phyloP scores from a whole-genome alignment of 2,329 filamentous ascomycete genomes.

The Sclerotinia sclerotiorum region DNA sequence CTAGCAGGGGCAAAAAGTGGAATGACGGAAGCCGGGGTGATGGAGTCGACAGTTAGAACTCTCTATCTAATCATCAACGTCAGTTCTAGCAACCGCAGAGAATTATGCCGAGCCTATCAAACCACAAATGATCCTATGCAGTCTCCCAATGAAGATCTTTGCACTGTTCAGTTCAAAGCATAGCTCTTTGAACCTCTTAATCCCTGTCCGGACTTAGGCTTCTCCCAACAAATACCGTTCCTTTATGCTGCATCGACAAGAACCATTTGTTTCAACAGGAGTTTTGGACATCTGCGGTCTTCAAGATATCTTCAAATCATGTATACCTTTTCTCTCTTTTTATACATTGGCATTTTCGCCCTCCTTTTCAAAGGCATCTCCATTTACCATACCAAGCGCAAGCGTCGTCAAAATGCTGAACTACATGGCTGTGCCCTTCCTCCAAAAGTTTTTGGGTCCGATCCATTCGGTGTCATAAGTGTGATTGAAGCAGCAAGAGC shows the following conservation, averaged over 20 bases:
- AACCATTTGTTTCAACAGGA: not conserved
- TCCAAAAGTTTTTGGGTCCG: not conserved
- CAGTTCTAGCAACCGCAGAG: not conserved
- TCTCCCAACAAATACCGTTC: not conserved
- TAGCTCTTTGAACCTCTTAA: not conserved
- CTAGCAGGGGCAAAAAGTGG: too few species aligned
- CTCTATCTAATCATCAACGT: not conserved
- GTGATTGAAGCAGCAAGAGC: not conserved
- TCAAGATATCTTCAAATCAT: not conserved
- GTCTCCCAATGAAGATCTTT: not conserved
- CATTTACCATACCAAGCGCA: not conserved
- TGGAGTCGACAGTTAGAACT: too few species aligned
- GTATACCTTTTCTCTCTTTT: constrained; percentile 14
- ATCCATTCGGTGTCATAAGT: not conserved
- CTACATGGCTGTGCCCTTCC: not conserved
- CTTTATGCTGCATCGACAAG: not conserved
- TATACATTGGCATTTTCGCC: not conserved
- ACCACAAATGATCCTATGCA: not conserved
- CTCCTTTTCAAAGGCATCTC: not conserved
- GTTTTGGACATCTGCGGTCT: not conserved
- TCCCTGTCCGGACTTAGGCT: not conserved
- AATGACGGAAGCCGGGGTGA: too few species aligned
- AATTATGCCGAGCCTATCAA: not conserved
- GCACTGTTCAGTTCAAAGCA: not conserved
- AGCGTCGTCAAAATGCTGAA: not conserved